Percentiles rank a stretch among this genome's conserved stretches.
phyloP scores from a whole-genome alignment of 306 rosid genomes.

The Prunus dulcis region DNA sequence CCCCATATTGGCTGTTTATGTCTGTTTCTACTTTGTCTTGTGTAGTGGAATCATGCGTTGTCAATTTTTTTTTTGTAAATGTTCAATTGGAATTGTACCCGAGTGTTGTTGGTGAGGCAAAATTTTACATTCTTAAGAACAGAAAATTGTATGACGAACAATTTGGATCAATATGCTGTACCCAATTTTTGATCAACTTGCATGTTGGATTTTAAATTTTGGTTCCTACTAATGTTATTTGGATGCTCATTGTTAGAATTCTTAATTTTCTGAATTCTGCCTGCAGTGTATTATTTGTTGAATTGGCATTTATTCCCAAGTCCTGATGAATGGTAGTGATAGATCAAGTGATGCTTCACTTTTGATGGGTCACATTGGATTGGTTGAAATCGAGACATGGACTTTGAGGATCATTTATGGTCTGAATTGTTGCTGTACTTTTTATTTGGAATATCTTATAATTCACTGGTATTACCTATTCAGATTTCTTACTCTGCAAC shows the following conservation, averaged over 20 bases:
- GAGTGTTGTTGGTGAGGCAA: neutral
- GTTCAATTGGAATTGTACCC: neutral
- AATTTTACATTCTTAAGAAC: neutral
- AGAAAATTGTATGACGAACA: neutral
- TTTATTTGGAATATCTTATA: neutral
- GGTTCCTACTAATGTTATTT: neutral
- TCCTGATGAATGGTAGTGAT: neutral
- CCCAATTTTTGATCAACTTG: neutral
- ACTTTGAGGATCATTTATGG: neutral
- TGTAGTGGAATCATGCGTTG: neutral
- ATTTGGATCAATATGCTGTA: neutral
- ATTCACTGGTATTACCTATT: neutral
- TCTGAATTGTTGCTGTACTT: neutral
- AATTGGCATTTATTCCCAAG: neutral
- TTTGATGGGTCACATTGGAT: neutral
- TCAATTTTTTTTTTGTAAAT: neutral
- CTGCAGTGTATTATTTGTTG: neutral
- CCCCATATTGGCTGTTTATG: no score
- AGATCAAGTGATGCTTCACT: neutral
- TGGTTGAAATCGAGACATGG: neutral
- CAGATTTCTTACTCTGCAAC: neutral
- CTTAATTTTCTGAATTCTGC: neutral
- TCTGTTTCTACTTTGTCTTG: neutral
- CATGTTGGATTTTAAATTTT: neutral
- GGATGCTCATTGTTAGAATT: neutral